Evolutionary conservation across 192 early-diverging fungal species (phyloP).

Genomic region (Glomus cerebriforme): DNA sequence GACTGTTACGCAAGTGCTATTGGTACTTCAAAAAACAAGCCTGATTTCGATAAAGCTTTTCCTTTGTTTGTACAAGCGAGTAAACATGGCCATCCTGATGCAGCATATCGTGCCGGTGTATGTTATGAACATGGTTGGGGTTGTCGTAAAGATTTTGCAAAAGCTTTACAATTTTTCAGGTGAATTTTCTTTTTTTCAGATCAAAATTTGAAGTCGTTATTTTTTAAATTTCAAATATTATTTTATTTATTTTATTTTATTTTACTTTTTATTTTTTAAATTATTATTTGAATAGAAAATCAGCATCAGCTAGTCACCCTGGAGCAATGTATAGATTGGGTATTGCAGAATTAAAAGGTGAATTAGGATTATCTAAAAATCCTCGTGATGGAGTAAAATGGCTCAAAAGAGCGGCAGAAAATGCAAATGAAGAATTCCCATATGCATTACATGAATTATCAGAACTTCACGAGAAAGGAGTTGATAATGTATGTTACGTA

Average conservation of each 20-base stretch:
- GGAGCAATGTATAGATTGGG: conserved; percentile 69
- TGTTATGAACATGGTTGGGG: conserved; percentile 72
- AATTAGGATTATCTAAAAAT: conserved; percentile 53
- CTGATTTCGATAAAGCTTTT: conserved; percentile 72
- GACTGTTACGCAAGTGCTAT: conserved; percentile 70
- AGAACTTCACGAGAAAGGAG: conserved; percentile 57
- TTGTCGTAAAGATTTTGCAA: conserved; percentile 54
- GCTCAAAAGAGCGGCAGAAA: conserved; percentile 60
- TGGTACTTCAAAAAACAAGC: conserved; percentile 58
- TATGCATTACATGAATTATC: conserved; percentile 63
- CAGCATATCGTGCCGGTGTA: conserved; percentile 62
- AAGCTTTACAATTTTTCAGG: conserved; percentile 74
- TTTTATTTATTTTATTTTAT: background rate
- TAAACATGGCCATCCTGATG: conserved; percentile 68
- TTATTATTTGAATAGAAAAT: conserved; percentile 54
- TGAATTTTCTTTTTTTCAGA: conserved; percentile 26
- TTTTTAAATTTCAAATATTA: background rate
- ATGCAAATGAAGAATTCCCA: conserved; percentile 58
- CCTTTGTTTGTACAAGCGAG: conserved; percentile 68
- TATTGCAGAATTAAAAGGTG: conserved; percentile 60
- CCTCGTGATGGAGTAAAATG: conserved; percentile 63
- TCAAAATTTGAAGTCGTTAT: background rate
- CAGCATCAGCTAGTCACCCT: conserved; percentile 67
- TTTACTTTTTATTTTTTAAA: background rate
- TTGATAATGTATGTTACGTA: conserved; percentile 61